Percentiles rank a stretch among this genome's conserved stretches.
Evolutionary conservation across 2,329 filamentous ascomycete species (phyloP).

Genomic region (Ceratocystis huliohia): DNA sequence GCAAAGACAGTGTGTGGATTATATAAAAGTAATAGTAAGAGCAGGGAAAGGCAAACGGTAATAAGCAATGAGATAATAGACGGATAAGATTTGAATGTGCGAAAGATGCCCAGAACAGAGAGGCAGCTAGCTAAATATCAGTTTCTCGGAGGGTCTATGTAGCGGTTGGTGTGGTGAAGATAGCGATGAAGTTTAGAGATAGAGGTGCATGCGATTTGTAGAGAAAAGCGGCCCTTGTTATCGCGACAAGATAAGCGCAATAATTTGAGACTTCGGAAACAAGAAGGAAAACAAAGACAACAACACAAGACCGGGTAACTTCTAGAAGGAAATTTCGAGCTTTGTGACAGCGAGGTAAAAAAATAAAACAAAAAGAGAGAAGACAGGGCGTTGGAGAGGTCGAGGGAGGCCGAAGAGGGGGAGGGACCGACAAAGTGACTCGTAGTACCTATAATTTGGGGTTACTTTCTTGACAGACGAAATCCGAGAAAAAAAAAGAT

Average conservation of each 20-base stretch:
- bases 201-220: not conserved
- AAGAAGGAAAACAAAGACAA: not conserved
- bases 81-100: not conserved
- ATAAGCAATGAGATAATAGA: not conserved
- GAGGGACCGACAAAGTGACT: no score
- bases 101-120: not conserved
- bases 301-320: not conserved
- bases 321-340: not conserved
- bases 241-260: not conserved
- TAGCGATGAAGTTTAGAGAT: not conserved
- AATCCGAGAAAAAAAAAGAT: not conserved
- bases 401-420: no score
- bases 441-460: not conserved
- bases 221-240: not conserved
- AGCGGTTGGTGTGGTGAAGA: not conserved
- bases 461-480: not conserved
- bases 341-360: not conserved
- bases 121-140: not conserved
- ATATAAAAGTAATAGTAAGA: constrained; percentile 6
- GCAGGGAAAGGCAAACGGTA: not conserved
- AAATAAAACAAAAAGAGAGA: no score
- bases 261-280: not conserved
- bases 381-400: no score
- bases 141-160: not conserved
- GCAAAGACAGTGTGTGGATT: not conserved